Conservation (phyloP, 192 early-diverging fungal genomes). For the Coemansia sp. region DNA sequence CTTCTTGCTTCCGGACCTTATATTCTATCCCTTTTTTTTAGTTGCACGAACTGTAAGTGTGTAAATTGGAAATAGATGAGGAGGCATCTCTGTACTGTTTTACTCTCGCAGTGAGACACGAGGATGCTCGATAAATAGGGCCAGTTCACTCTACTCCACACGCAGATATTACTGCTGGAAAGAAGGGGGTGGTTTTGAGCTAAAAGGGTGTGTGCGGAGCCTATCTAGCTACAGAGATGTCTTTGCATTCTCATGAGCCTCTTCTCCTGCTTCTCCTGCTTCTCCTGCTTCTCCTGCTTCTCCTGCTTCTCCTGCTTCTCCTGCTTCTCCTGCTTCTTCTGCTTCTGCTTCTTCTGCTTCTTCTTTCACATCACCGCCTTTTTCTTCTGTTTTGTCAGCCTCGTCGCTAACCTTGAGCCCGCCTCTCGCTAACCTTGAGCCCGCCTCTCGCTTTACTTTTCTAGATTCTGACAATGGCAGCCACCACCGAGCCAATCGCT, state of each 20-base stretch:
- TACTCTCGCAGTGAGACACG: neutral
- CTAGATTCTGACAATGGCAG: slow-evolving; percentile 23
- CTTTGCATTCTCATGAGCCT: neutral
- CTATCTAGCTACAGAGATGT: too few species aligned
- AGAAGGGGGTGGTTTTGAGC: neutral
- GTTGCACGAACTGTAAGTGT: neutral
- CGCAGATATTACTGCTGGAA: neutral
- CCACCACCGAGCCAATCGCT: slow-evolving; percentile 49
- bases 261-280: too few species aligned
- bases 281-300: too few species aligned
- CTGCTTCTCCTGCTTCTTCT: too few species aligned
- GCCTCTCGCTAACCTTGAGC: too few species aligned
- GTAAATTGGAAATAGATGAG: neutral
- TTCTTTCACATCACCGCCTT: too few species aligned
- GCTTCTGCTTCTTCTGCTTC: too few species aligned
- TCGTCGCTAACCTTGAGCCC: neutral
- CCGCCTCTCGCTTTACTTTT: too few species aligned
- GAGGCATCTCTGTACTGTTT: neutral
- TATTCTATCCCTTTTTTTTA: neutral
- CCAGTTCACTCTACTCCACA: neutral
- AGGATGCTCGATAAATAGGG: slow-evolving; percentile 8
- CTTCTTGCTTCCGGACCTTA: neutral
- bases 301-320: too few species aligned
- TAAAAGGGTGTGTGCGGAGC: too few species aligned
- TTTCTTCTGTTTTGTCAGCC: neutral